Base-by-base conservation (phyloP, 768 basidiomycete genomes). In the Mycena amicta region DNA sequence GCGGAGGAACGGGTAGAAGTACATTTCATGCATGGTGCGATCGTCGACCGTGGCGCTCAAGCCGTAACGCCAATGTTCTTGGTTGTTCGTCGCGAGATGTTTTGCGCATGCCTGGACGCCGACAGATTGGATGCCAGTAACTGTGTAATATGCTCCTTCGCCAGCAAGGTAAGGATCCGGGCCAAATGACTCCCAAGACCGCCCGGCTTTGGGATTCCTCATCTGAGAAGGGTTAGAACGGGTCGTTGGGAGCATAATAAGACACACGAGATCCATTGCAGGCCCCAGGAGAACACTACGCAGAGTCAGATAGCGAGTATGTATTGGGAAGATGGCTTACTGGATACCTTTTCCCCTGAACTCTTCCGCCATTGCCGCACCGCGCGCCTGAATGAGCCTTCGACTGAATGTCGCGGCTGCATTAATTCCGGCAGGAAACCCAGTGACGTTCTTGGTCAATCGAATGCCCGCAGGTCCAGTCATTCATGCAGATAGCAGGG, bases 341-440 rank as follows among this genome's bases (percentile, higher is more conserved):
- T 79, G 75, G 4, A 83, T 83, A 23, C 90, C 90, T 69, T 89
- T 87, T 13, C 79, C 85, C n/a, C 81, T 72, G 68, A 84, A 87
- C 68, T 92, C 90, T 53, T 83, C 75, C 3, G 84, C 89, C 60
- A 91, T 72, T 0, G 87, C 87, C 3, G 75, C 72, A 3, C 85
- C 89, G 46, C 89, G 77, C 31, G 79, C 77, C 50, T 83, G 80
- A 77, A 90, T 88, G 8, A 90, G 71, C 30, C 85, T 76, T 27
- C 82, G 77, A 68, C 88, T 83, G 66, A 83, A 84, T 11, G 80
- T 80, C 8, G 78, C 71, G 2, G 80, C 81, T 8, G 72, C 66
- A 41, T 80, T 86, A 65, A 89, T 81, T 0, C 83, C 86, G 1
- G 88, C 74, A 0, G 89, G 89, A 47, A 78, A 81, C 0, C 79